Percentiles rank a stretch among this genome's conserved stretches.
Conservation (phyloP, 176 grass and related monocot species). For the Aegilops umbellulata region DNA sequence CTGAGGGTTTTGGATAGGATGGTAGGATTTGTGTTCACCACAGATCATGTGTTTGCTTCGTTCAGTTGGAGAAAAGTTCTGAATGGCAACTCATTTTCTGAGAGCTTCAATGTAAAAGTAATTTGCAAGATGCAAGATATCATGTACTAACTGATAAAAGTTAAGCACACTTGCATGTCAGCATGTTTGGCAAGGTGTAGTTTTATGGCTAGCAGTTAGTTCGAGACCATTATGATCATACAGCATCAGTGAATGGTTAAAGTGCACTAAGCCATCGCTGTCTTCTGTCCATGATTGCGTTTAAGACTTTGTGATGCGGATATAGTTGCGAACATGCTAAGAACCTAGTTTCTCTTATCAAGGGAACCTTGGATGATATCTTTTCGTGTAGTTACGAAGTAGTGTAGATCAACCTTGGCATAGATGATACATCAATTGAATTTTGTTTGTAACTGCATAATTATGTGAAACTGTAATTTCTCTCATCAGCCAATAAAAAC, state of each 20-base stretch:
- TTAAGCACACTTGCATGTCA: background rate
- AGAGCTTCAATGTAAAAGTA: background rate
- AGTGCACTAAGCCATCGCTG: background rate
- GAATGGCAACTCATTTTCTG: background rate
- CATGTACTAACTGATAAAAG: background rate
- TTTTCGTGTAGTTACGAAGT: background rate
- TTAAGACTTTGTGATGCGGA: slow-evolving; percentile 1
- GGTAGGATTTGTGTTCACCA: background rate
- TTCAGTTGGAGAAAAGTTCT: background rate
- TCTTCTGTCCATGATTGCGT: background rate
- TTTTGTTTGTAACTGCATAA: background rate
- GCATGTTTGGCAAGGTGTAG: background rate
- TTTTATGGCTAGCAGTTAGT: background rate
- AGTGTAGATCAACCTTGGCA: background rate
- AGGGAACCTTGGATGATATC: background rate
- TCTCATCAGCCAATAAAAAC: background rate
- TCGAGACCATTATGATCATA: slow-evolving; percentile 18
- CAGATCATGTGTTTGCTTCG: background rate
- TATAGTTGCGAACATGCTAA: background rate
- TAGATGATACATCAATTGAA: background rate
- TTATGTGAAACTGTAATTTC: background rate
- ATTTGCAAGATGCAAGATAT: background rate
- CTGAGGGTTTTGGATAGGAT: background rate
- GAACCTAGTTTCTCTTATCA: background rate
- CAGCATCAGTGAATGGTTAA: background rate